phyloP scores from a whole-genome alignment of 176 grass and related monocot genomes.

The Guadua angustifolia region DNA sequence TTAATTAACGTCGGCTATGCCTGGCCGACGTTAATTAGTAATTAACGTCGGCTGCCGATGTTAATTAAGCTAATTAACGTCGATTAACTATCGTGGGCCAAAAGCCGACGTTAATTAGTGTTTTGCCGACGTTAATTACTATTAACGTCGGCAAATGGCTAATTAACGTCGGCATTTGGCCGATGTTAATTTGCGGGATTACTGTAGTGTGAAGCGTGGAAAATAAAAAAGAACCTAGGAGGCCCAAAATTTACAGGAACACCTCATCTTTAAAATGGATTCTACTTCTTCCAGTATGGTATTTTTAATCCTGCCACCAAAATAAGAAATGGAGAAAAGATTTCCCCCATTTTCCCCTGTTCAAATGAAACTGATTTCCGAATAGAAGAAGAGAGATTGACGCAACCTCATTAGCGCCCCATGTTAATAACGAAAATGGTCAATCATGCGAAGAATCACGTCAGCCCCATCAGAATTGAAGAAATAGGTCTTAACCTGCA shows the following conservation, averaged over 20 bases:
- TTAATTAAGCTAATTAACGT: too few species aligned
- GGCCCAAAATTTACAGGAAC: slow-evolving; percentile 14
- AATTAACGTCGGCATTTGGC: too few species aligned
- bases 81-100: too few species aligned
- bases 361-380: neutral
- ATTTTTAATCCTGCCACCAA: neutral
- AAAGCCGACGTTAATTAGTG: too few species aligned
- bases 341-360: neutral
- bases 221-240: slow-evolving; percentile 32
- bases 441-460: slow-evolving; percentile 94
- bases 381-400: slow-evolving; percentile 15
- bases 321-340: neutral
- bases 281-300: slow-evolving; percentile 14
- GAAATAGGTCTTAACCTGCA: slow-evolving; percentile 86
- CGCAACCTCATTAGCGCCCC: neutral
- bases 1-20: too few species aligned
- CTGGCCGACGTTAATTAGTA: too few species aligned
- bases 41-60: too few species aligned
- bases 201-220: too few species aligned
- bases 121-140: too few species aligned
- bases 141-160: too few species aligned
- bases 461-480: slow-evolving; percentile 83
- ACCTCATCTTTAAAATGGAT: neutral
- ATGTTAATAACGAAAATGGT: slow-evolving; percentile 68
- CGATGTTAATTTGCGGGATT: too few species aligned